Evolutionary conservation across 257 asterid genomes (phyloP).

Genomic region (Solanum stenotomum): DNA sequence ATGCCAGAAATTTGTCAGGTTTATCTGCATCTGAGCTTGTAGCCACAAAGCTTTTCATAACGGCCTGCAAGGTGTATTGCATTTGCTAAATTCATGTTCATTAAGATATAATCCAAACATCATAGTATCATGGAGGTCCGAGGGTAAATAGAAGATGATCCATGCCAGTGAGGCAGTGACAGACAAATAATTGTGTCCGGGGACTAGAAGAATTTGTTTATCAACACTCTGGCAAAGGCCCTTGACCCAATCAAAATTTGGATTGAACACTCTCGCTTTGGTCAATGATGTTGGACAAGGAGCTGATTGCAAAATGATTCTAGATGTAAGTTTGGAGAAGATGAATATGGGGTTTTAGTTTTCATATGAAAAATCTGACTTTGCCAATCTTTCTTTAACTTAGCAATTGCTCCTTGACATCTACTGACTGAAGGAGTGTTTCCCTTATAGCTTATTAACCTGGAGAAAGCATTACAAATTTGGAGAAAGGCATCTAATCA

Average conservation of each 20-base stretch:
- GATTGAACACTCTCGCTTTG: neutral
- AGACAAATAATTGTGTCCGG: neutral
- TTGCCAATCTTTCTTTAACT: neutral
- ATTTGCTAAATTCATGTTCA: neutral
- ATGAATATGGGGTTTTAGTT: neutral
- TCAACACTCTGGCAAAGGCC: neutral
- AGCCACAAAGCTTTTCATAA: slow-evolving; percentile 79
- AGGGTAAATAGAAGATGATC: neutral
- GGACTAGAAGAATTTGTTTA: neutral
- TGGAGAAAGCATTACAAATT: neutral
- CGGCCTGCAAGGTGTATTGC: slow-evolving; percentile 48
- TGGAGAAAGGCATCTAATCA: neutral
- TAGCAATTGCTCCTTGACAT: neutral
- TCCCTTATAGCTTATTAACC: neutral
- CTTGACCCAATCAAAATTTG: neutral
- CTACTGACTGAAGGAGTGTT: neutral
- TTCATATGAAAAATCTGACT: neutral
- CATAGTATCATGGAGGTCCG: neutral
- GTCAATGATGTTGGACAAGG: neutral
- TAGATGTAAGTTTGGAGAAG: neutral
- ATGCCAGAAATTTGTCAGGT: slow-evolving; percentile 77
- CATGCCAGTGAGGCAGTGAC: neutral
- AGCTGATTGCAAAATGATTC: neutral
- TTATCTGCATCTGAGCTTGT: slow-evolving; percentile 46
- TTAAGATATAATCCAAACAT: neutral